phyloP scores from a whole-genome alignment of 1,139 yeast species.

The Magnusiomyces starmeri region DNA sequence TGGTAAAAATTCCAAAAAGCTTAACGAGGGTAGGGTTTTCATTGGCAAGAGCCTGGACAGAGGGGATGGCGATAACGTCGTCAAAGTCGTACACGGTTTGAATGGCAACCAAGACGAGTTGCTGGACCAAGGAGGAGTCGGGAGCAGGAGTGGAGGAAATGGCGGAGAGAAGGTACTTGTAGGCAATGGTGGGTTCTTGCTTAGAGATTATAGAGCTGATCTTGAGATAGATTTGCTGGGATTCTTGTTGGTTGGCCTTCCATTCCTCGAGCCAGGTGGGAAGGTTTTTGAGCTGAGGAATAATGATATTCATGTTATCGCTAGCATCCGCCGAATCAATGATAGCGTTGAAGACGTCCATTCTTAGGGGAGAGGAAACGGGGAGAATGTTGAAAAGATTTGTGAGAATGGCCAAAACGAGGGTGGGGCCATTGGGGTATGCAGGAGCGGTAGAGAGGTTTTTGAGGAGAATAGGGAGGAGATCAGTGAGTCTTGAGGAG shows the following conservation, averaged over 20 bases:
- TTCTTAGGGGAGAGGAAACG: slow-evolving; percentile 28
- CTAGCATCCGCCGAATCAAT: slow-evolving; percentile 33
- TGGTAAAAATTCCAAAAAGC: slow-evolving; percentile 30
- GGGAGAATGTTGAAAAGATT: slow-evolving; percentile 39
- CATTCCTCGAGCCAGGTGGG: slow-evolving; percentile 37
- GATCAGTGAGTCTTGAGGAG: slow-evolving; percentile 31
- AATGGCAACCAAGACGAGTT: slow-evolving; percentile 28
- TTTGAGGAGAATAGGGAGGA: slow-evolving; percentile 30
- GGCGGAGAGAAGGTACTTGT: slow-evolving; percentile 30
- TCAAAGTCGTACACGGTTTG: slow-evolving; percentile 31
- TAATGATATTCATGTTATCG: slow-evolving; percentile 31
- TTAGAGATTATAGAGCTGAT: slow-evolving; percentile 26
- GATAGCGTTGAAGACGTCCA: slow-evolving; percentile 32
- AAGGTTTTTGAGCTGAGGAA: slow-evolving; percentile 35
- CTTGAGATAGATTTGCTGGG: slow-evolving; percentile 26
- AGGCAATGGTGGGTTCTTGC: slow-evolving; percentile 25
- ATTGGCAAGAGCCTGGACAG: slow-evolving; percentile 27
- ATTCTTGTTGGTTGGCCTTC: slow-evolving; percentile 28
- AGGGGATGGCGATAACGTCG: slow-evolving; percentile 29
- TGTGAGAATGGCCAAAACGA: slow-evolving; percentile 34
- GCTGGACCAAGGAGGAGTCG: slow-evolving; percentile 22
- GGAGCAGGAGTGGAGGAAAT: slow-evolving; percentile 22
- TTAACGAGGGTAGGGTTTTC: slow-evolving; percentile 24
- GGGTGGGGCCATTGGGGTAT: slow-evolving; percentile 28
- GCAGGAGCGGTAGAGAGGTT: slow-evolving; percentile 29